Evolutionary conservation across 2,329 filamentous ascomycete genomes (phyloP), one percentile per base, ranked within the genome.

Genomic region (Colletotrichum sp.): DNA sequence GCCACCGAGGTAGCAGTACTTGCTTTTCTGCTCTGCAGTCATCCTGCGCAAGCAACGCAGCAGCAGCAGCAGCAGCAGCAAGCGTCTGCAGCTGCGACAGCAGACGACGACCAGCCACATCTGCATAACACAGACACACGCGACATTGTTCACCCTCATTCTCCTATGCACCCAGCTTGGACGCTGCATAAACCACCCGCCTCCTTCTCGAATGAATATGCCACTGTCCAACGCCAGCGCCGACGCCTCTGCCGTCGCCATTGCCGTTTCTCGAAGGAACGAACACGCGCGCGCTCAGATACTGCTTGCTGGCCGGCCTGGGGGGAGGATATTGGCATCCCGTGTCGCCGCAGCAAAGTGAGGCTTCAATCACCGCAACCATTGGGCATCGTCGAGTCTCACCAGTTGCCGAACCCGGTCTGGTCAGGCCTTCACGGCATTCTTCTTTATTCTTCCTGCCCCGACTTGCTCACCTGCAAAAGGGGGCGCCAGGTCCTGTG

Each of bases 301-400:
- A 44, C 52, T 39, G 16, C n/a, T 16, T 27, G 55, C 55, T 16
- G 15, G 55, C 27, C 13, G 19, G 19, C 39, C 55, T 59, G 27
- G 16, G 27, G 34, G 57, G 19, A 27, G 66, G 22, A 63, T 27
- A 39, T 44, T 55, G 30, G 55, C 61, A 49, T 44, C 63, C 68
- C 29, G 30, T 32, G n/a, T 49, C n/a, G n/a, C 49, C 19, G 39
- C 34, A 29, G 64, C 64, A 72, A 73, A 73, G 64, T 76, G 64
- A 76, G 74, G 70, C 74, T 76, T 72, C 57, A 39, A 69, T 29
- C 55, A 64, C 63, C 8, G 7, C 36, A 63, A 49, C 32, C 59
- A 77, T 77, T 77, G 75, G 75, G 75, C 71, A 77, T 75, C 70
- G 59, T 59, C 63, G 22, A 74, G 73, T 74, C 71, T 77, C 71